A percentile compares a stretch with the other conserved stretches of the same genome.
Conservation (phyloP, 2,329 filamentous ascomycete genomes). For the Sporothrix inflata region DNA sequence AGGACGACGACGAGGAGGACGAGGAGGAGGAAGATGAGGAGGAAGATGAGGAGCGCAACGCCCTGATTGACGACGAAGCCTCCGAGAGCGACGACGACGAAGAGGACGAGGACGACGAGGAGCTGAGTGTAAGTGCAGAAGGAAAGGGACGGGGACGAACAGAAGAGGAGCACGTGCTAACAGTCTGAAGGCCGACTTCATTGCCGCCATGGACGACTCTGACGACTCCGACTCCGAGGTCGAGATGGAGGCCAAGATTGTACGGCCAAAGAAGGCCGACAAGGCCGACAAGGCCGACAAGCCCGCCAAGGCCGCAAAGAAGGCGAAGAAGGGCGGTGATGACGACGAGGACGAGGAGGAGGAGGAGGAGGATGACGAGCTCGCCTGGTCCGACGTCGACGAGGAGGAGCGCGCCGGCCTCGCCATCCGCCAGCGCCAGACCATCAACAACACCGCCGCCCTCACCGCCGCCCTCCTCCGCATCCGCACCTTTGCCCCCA, state of each 20-base stretch:
- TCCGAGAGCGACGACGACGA: constrained; percentile 36
- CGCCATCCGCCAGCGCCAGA: constrained; percentile 86
- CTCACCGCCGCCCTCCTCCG: constrained; percentile 79
- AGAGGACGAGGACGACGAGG: constrained; percentile 38
- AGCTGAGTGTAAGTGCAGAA: constrained; percentile 33
- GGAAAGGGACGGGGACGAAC: constrained; percentile 27
- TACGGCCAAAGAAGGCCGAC: constrained; percentile 46
- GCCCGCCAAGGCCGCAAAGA: constrained; percentile 25
- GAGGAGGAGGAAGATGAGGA: constrained; percentile 44
- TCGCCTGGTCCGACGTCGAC: constrained; percentile 80
- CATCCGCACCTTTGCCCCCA: constrained; percentile 68
- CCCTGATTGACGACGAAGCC: constrained; percentile 37
- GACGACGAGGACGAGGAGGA: constrained; percentile 61
- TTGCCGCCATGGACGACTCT: constrained; percentile 62
- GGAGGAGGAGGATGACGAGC: constrained; percentile 77
- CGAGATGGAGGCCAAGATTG: constrained; percentile 74
- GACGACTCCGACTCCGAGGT: constrained; percentile 71
- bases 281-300: constrained; percentile 40
- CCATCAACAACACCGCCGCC: constrained; percentile 94
- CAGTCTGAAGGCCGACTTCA: constrained; percentile 49
- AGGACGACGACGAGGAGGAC: constrained; percentile 46
- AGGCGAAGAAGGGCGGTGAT: constrained; percentile 47
- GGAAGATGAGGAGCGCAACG: constrained; percentile 40
- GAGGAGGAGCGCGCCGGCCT: constrained; percentile 80
- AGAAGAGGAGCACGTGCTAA: constrained; percentile 15